Evolutionary conservation across 768 basidiomycete genomes (phyloP), one percentile per base, ranked within the genome.

Genomic region (Rhodotorula kratochvilovae): DNA sequence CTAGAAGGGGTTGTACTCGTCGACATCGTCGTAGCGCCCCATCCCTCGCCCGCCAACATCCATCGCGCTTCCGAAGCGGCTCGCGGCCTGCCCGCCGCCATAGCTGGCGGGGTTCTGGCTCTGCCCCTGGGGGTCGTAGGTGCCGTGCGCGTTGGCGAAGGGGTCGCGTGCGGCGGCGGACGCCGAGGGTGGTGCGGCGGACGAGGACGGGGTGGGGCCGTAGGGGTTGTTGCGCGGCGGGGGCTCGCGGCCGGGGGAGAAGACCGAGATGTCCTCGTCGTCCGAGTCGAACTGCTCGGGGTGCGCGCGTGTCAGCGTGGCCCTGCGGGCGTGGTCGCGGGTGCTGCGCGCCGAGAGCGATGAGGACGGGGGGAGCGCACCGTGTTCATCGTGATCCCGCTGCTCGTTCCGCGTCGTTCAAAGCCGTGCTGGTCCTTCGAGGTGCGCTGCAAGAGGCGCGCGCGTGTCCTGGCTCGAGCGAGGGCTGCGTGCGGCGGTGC

Each of bases 201-300:
- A 54, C 33, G 43, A 61, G 48, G 55, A n/a, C 39, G 46, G 23
- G 42, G 36, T 31, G 33, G 55, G 35, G 54, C 48, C 45, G 55
- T 45, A 33, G 15, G 50, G 70, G 45, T 61, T 61, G 13, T 31
- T 27, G 42, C 43, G 67, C 1, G 61, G 69, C 25, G 69, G 6
- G 0, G 61, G 53, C 6, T 51, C 33, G 53, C 53, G 54, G 31
- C 50, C 51, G 21, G 67, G 60, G 1, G 61, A 36, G 63, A 67
- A 74, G 29, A 74, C 68, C 35, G 69, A 46, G 45, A 74, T 66
- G 63, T 74, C 73, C 55, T 73, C 72, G 36, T 74, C 73, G 66
- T 74, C 73, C 29, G 69, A 70, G 43, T 67, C 73, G 61, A 65
- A 70, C 66, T 74, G 63, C 5, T n/a, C 17, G 63, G 4, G 43